Evolutionary conservation across 495 filamentous ascomycete species (phyloP), one percentile per base, ranked within the genome.

Genomic region (Neurospora terricola): DNA sequence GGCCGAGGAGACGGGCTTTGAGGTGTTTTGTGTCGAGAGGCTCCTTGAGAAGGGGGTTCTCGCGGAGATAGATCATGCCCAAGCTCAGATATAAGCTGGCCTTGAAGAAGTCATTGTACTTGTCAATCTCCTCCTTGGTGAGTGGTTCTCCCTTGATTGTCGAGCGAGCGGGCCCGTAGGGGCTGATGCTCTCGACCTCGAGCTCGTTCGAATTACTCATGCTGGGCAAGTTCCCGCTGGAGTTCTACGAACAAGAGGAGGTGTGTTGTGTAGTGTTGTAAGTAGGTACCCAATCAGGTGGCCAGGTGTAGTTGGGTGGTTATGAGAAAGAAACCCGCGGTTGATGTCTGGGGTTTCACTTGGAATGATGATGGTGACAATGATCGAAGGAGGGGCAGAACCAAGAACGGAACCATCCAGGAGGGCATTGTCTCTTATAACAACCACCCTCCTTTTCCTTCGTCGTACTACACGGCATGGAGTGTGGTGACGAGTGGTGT

Each of bases 1-100:
- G 91, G 36, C 91, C 91, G 8, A 93, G 84, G 3, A 92, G 84
- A 34, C 91, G 88, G 43, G 85, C 84, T 77, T 93, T 93, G 79
- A 92, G 83, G 77, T 92, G 87, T 69, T 90, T 87, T 10, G 83
- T 78, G 71, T 86, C 85, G 68, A 92, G 82, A 1, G 90, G 88
- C 74, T 91, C 88, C 70, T 82, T 84, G 23, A 92, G 86, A 5
- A 93, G 85, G 7, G 89, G 87, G 74, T 92, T 93, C 18, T 90
- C 84, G 70, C 85, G 86, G 14, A 93, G 87, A 73, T 91, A 92
- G 73, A 93, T 90, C 90, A 92, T 92, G 72, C 91, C 91, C 40
- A 93, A 81, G 75, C 88, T 89, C 8, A 93, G 87, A 75, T 92
- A 93, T 77, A 92, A 76, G 76, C 88, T 90, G 66, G 91, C 91